Evolutionary conservation across 768 basidiomycete species (phyloP), one percentile per base, ranked within the genome.

Genomic region (Favolaschia claudopus): DNA sequence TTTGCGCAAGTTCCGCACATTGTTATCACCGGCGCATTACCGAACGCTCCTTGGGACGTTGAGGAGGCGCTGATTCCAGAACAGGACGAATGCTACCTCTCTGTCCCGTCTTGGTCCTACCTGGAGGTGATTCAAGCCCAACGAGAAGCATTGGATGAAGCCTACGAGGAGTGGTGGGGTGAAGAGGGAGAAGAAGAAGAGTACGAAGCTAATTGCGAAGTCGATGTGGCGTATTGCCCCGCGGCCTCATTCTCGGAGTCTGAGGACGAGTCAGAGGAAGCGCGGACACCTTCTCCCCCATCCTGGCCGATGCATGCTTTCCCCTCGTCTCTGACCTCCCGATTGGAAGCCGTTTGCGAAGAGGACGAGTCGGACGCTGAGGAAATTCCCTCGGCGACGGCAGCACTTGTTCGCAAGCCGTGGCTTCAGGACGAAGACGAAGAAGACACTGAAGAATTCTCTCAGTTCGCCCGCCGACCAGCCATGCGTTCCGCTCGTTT

Each of bases 1-100:
- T 79, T 73, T 59, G 64, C 58, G 39, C 27, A 46, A 7, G 70
- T 73, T 14, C 82, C 82, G 10, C 82, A 84, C 59, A 82, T 84
- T 46, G 69, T 82, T 33, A 76, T 83, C 48, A 76, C 64, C 34
- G 69, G 70, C 10, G 67, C 78, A 9, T 77, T 76, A 17, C 75
- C 79, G 3, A 74, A 79, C 57, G 66, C 76, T 42, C 76, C 76
- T 6, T 78, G 77, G 74, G 58, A 56, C 17, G 32, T 22, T 19
- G 62, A 63, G 7, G 8, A 36, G 10, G 48, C 28, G 8, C 5
- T 31, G 27, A 17, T 54, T 22, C 55, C 63, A 4, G 34, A 36
- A 20, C 63, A 64, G 37, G 55, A 60, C 39, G 38, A 37, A 13
- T 10, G 31, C 3, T 31, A 28, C 34, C 55, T 64, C 19, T 25